Evolutionary conservation across 164 flowering plant species (phyloP).

Genomic region (Nymphaea colorata): DNA sequence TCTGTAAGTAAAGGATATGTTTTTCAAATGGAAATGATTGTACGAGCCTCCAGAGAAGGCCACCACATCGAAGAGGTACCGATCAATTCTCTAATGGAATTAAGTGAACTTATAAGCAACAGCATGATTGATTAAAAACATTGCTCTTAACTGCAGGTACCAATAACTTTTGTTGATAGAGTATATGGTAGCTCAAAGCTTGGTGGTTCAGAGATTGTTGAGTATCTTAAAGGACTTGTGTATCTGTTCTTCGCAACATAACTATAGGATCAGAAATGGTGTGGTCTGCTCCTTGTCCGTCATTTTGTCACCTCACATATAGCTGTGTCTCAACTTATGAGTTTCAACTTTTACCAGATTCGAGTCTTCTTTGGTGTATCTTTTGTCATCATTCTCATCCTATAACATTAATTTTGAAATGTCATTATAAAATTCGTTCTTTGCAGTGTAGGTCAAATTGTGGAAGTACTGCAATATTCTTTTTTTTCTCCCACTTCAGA

Average conservation of each 20-base stretch:
- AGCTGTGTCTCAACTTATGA: neutral
- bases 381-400: neutral
- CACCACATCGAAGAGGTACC: conserved; percentile 91
- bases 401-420: neutral
- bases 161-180: conserved; percentile 93
- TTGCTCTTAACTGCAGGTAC: conserved; percentile 46
- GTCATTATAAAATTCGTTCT: neutral
- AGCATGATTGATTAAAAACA: neutral
- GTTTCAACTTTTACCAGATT: neutral
- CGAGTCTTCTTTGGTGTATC: neutral
- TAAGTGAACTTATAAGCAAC: neutral
- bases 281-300: neutral
- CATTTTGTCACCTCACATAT: neutral
- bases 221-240: conserved; percentile 80
- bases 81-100: neutral
- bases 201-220: conserved; percentile 97
- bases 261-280: conserved; percentile 1
- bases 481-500: too few species aligned
- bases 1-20: conserved; percentile 95
- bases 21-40: conserved; percentile 99
- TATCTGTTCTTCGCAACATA: conserved; percentile 74
- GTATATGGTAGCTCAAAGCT: conserved; percentile 96
- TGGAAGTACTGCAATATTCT: too few species aligned
- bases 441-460: too few species aligned
- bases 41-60: conserved; percentile 84